Conservation (phyloP, 2,329 filamentous ascomycete species). For the Clarireedia monteithiana region DNA sequence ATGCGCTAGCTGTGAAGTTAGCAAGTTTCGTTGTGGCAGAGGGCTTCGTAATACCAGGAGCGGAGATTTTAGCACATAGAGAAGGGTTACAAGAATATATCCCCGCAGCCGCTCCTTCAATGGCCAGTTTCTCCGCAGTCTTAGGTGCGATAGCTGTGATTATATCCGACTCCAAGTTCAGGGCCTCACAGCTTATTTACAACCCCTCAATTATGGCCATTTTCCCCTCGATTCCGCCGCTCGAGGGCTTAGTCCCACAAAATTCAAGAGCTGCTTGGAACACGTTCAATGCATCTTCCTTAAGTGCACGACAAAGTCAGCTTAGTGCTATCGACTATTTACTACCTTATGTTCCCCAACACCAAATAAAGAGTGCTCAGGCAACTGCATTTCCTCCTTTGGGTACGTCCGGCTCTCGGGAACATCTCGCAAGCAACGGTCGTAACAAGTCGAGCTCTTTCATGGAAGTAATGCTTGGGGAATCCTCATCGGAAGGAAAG, state of each 20-base stretch:
- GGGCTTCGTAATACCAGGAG: conserved; percentile 60
- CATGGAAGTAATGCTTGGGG: background rate
- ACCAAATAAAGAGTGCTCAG: conserved; percentile 32
- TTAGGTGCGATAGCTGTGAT: conserved; percentile 72
- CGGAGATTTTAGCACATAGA: conserved; percentile 45
- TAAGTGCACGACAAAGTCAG: conserved; percentile 28
- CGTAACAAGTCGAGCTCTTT: conserved; percentile 10
- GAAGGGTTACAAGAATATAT: conserved; percentile 50
- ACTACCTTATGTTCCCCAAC: conserved; percentile 46
- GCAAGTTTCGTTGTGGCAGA: conserved; percentile 61
- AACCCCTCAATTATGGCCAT: conserved; percentile 63
- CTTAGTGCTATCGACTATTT: conserved; percentile 57
- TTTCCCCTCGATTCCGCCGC: conserved; percentile 46
- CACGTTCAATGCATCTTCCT: conserved; percentile 44
- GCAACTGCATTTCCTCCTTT: conserved; percentile 47
- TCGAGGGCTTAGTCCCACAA: conserved; percentile 43
- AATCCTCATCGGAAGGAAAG: background rate
- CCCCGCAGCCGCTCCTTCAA: conserved; percentile 52
- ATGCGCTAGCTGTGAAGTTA: conserved; percentile 67
- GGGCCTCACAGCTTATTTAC: conserved; percentile 62
- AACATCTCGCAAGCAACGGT: conserved; percentile 28
- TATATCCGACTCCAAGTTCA: conserved; percentile 69
- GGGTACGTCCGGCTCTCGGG: conserved; percentile 35
- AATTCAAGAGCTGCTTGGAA: conserved; percentile 44
- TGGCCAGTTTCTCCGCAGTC: conserved; percentile 57